Conservation (phyloP, 108 stramenopile species). For the Chaetoceros muelleri region DNA sequence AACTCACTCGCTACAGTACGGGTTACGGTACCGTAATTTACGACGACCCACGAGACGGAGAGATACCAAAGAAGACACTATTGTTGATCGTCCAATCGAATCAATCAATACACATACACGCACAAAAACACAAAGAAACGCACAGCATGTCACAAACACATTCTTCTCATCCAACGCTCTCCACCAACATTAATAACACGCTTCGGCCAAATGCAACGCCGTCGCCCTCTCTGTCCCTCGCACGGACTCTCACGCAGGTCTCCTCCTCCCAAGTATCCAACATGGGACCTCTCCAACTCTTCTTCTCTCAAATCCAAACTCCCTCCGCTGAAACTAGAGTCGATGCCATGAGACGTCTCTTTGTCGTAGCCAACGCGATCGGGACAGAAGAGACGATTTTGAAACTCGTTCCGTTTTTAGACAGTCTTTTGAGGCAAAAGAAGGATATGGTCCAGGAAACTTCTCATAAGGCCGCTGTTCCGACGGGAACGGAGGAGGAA, state of each 20-base stretch:
- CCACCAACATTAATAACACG: neutral
- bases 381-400: conserved; percentile 37
- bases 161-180: neutral
- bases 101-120: no score
- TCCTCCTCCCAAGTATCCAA: conserved; percentile 34
- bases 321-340: conserved; percentile 65
- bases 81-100: no score
- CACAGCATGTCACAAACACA: neutral
- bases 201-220: conserved; percentile 11
- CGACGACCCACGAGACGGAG: no score
- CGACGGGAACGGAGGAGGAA: conserved; percentile 28
- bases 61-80: no score
- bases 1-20: no score
- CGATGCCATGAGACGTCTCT: conserved; percentile 79
- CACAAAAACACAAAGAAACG: no score
- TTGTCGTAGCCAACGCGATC: conserved; percentile 69
- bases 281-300: conserved; percentile 67
- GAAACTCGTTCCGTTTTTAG: conserved; percentile 58
- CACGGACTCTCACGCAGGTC: conserved; percentile 40
- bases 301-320: conserved; percentile 49
- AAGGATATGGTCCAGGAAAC: conserved; percentile 11
- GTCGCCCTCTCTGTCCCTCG: conserved; percentile 56
- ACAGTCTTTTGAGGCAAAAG: conserved; percentile 5
- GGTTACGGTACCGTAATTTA: no score
- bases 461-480: neutral